Evolutionary conservation across 352 stramenopile species (phyloP), one percentile per base, ranked within the genome.

Genomic region (Phytopythium oedochilum): DNA sequence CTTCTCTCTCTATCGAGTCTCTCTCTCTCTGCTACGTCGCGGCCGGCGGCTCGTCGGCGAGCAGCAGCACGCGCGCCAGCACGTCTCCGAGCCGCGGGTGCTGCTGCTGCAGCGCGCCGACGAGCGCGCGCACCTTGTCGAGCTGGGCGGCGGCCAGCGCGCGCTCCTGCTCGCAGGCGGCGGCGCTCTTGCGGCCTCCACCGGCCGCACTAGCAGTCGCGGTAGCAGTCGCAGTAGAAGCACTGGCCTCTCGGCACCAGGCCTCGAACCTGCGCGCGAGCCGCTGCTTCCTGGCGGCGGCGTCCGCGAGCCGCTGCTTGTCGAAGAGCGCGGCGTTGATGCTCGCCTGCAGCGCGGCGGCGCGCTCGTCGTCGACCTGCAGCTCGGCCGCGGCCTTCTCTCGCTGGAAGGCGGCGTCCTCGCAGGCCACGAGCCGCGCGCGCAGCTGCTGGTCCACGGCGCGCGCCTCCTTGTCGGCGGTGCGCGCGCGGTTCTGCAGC

Each of bases 311-410:
- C 20, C 85, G 71, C 63, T 97, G 91, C 47, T 97, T 97, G 31
- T 97, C 88, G 61, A 97, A 98, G 25, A 97, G 64, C 38, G 76
- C 70, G 42, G 75, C 66, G 70, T 97, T 97, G 56, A 97, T 96
- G 26, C 63, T 59, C 11, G 75, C 75, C 65, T 97, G 88, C 5
- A 96, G 72, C 8, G 57, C 65, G 40, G 83, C 64, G 4, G 65
- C 66, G 20, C 69, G 75, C 59, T 93, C 79, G 56, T 92, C 81
- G 28, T 89, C 73, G 11, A 88, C 70, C 50, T 92, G 83, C n/a
- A 97, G 71, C 53, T 95, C 75, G 17, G 76, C 67, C 0, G 69
- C 81, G 14, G 86, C 68, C 48, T 93, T 91, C 32, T 94, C 79
- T 3, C 89, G 75, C 58, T 92, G 71, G 57, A 92, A 89, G 20